Evolutionary conservation across 148 eudicot genomes (phyloP), one percentile per base, ranked within the genome.

Genomic region (Cornus suecica): DNA sequence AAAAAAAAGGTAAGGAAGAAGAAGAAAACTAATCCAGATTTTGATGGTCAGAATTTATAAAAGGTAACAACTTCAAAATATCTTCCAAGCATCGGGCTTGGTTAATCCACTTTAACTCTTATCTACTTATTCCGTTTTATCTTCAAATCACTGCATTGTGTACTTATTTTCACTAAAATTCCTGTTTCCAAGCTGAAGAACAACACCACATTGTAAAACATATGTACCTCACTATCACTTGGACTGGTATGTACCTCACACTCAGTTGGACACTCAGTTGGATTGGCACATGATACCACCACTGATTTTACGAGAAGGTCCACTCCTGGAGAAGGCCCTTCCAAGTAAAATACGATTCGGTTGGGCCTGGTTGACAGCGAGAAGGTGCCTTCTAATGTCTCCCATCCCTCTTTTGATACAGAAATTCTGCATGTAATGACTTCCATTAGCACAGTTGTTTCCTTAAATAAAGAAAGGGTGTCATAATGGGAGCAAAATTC

Each of bases 251-350:
- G 82, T 58, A 84, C 86, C 32, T 74, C 61, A 82, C 31, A 62
- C 25, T 76, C 76, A 68, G 32, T 76, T 15, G 72, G 73, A 78
- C 25, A 61, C 28, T 76, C 76, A 68, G 34, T 77, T 15, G 72
- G 75, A 78, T n/a, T 70, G 29, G 79, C 65, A 77, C 89, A 83
- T 60, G 88, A 84, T 20, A 94, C 75, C 24, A 65, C 72, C 7
- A 89, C 93, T 68, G 97, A 90, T 69, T 83, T 80, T 68, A 94
- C 81, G 79, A 92, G 91, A 66, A 92, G 30, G 77, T 94, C 89
- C 5, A 89, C 76, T 25, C 96, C 93, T 78, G 98, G 84, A 70
- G 90, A 76, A 45, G 98, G 97, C 22, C 98, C 97, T 84, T 92
- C 98, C 72, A 94, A 65, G 73, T 89, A 94, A 69, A 94, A 83